Evolutionary conservation across 148 eudicot species (phyloP).

Genomic region (Chenopodium quinoa): DNA sequence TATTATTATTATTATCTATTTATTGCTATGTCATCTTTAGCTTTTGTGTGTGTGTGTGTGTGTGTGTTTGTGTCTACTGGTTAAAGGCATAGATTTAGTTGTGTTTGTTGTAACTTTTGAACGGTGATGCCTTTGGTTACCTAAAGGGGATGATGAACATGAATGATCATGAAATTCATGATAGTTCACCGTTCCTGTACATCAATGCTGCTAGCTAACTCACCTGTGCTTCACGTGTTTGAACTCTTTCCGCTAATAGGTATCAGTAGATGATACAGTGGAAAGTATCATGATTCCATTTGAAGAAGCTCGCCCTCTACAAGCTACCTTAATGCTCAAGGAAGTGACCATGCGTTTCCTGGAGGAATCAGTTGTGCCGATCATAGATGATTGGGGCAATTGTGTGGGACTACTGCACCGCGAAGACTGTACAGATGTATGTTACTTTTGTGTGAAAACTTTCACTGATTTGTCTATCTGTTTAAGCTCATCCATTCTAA

Average conservation of each 20-base stretch:
- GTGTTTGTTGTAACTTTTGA: not conserved
- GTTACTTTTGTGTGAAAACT: conserved; percentile 8
- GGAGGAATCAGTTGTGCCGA: conserved; percentile 49
- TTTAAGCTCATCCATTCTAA: not conserved
- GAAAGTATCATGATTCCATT: conserved; percentile 64
- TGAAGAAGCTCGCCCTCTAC: conserved; percentile 52
- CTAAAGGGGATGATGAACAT: not conserved
- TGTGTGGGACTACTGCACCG: conserved; percentile 63
- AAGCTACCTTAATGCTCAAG: conserved; percentile 39
- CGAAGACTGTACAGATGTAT: conserved; percentile 63
- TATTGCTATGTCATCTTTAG: not conserved
- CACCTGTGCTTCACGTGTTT: not conserved
- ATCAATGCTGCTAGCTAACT: not conserved
- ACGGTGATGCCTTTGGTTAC: not conserved
- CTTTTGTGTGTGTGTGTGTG: not conserved
- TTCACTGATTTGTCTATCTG: not conserved
- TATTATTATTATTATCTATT: not conserved
- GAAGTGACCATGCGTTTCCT: conserved; percentile 50
- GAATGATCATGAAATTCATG: no score
- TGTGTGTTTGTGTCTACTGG: no score
- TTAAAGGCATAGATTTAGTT: not conserved
- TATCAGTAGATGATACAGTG: conserved; percentile 50
- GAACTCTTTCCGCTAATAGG: conserved; percentile 26
- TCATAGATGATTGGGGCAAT: conserved; percentile 67
- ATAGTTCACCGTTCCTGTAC: not conserved